Evolutionary conservation across 441 rosid species (phyloP), one percentile per base, ranked within the genome.

Genomic region (Pelargonium citronellum): DNA sequence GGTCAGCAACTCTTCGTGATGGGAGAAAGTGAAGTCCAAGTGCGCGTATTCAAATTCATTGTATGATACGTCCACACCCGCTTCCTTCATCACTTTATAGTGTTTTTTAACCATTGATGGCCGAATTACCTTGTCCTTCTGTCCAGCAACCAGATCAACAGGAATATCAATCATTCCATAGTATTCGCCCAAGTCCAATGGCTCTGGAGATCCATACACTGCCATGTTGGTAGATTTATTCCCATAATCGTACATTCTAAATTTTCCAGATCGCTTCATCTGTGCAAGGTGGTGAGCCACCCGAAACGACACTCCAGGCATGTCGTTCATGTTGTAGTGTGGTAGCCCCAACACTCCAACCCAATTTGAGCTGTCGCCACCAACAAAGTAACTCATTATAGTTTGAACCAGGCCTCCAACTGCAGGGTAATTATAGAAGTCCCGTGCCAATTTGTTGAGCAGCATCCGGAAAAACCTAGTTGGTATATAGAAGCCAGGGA

Each of bases 341-440:
- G 99, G 96, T 73, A 89, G 71, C 1, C 99, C 99, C 46, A 91
- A 70, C 24, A 91, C 96, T 46, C 99, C 97, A 8, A 95, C 89
- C 99, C 99, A 95, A 67, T 95, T 89, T 16, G 99, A 95, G 87
- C 97, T 89, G 79, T 95, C 99, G 71, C 99, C 96, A 7, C 99
- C 97, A 0, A 87, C 84, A 22, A 83, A 83, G 47, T 95, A 91
- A 78, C 99, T 80, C 89, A 95, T 82, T 43, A 95, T 78, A 17
- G 99, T 95, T 74, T 95, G 99, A 74, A 95, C 96, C 63, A 91
- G 83, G 34, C 99, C 96, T 71, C 99, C 99, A 46, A 95, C 85
- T 7, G 97, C 99, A 71, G 99, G 97, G 67, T 91, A 91, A 84
- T 91, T 95, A 73, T 90, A 85, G 68, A 95, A 89, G 84, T 95